Evolutionary conservation across 208 protist genomes (phyloP).

Genomic region (Crithidia fasciculata): DNA sequence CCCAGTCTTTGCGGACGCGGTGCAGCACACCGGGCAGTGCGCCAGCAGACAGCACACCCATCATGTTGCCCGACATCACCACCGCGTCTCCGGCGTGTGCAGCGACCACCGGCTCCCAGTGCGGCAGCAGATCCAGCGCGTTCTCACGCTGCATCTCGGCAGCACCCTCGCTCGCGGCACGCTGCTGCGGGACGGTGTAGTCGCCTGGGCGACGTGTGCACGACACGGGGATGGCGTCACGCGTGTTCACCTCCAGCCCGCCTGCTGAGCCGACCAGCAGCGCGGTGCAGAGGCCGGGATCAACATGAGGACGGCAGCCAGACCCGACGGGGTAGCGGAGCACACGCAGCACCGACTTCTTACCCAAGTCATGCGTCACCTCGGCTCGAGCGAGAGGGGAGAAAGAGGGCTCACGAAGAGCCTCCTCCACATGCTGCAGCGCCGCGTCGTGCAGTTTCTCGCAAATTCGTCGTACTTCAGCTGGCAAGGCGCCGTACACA

Average conservation of each 20-base stretch:
- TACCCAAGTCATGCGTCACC: constrained; percentile 33
- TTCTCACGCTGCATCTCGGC: not conserved
- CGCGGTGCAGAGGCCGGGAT: constrained; percentile 80
- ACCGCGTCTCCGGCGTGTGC: constrained; percentile 29
- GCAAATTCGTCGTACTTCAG: constrained; percentile 39
- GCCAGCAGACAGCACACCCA: constrained; percentile 43
- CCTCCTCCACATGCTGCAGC: constrained; percentile 32
- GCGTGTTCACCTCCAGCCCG: constrained; percentile 61
- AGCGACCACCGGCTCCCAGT: constrained; percentile 25
- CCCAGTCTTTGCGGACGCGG: constrained; percentile 66
- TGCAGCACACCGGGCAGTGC: constrained; percentile 56
- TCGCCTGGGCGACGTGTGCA: constrained; percentile 6
- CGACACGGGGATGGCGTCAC: constrained; percentile 6
- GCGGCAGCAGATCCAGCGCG: constrained; percentile 21
- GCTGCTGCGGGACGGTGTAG: not conserved
- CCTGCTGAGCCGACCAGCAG: constrained; percentile 54
- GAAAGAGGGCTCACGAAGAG: constrained; percentile 26
- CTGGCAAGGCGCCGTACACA: constrained; percentile 32
- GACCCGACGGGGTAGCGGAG: constrained; percentile 57
- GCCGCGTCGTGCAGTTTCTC: constrained; percentile 42
- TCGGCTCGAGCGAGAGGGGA: constrained; percentile 20
- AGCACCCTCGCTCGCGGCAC: no score
- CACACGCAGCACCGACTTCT: constrained; percentile 69
- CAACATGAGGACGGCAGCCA: constrained; percentile 74
- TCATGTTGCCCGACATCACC: constrained; percentile 52